phyloP scores from a whole-genome alignment of 768 basidiomycete species.

The Cytidiella melzeri region DNA sequence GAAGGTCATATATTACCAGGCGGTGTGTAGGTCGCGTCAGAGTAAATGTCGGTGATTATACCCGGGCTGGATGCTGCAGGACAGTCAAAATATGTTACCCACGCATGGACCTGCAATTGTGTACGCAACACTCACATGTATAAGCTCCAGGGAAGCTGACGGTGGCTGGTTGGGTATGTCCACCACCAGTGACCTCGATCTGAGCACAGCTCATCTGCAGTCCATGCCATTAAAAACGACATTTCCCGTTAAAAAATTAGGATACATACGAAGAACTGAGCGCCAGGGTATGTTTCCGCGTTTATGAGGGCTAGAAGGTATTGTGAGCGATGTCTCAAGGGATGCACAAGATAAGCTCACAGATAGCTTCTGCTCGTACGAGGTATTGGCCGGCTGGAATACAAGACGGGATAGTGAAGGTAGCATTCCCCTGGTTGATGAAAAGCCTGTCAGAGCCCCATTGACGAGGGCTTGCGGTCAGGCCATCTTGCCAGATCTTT shows the following conservation, averaged over 20 bases:
- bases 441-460: conserved; percentile 22
- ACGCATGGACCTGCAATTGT: not conserved
- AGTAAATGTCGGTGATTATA: not conserved
- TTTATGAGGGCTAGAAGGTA: conserved; percentile 33
- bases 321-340: no score
- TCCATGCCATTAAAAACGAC: no score
- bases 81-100: not conserved
- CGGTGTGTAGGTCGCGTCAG: not conserved
- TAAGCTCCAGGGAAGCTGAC: conserved; percentile 32
- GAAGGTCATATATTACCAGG: not conserved
- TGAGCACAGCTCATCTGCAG: conserved; percentile 32
- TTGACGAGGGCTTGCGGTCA: conserved; percentile 2
- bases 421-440: conserved; percentile 17
- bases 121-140: conserved; percentile 13
- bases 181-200: conserved; percentile 29
- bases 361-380: conserved; percentile 14
- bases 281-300: conserved; percentile 42
- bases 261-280: conserved; percentile 41
- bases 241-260: no score
- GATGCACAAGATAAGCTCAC: conserved; percentile 20
- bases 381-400: conserved; percentile 16
- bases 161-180: conserved; percentile 23
- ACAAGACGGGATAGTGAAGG: conserved; percentile 24
- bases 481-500: conserved; percentile 21
- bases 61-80: not conserved